Evolutionary conservation across 2,329 filamentous ascomycete species (phyloP).

Genomic region (Trichophyton rubrum): DNA sequence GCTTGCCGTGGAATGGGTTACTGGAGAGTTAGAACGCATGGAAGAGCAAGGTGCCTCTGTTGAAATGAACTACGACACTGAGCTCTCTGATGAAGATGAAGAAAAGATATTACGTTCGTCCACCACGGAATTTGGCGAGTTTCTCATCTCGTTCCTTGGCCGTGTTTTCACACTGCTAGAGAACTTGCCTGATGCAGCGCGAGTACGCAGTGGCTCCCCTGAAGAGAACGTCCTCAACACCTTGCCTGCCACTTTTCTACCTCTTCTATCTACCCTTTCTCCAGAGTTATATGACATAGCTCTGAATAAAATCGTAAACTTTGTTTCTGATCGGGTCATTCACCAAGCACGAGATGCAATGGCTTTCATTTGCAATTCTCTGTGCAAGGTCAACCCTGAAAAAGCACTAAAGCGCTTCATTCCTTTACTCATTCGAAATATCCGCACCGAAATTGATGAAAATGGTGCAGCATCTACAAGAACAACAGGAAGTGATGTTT

Average conservation of each 20-base stretch:
- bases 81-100: slow-evolving; percentile 76
- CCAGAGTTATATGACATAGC: slow-evolving; percentile 88
- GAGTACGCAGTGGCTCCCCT: slow-evolving; percentile 77
- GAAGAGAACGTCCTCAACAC: slow-evolving; percentile 97
- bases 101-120: slow-evolving; percentile 81
- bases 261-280: slow-evolving; percentile 78
- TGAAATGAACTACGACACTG: slow-evolving; percentile 69
- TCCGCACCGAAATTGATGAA: slow-evolving; percentile 91
- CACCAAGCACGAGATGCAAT: slow-evolving; percentile 95
- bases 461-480: slow-evolving; percentile 92
- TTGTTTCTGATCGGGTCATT: slow-evolving; percentile 87
- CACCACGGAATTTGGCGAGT: slow-evolving; percentile 86
- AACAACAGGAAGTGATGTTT: slow-evolving; percentile 82
- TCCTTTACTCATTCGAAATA: slow-evolving; percentile 79
- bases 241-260: slow-evolving; percentile 78
- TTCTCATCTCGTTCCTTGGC: slow-evolving; percentile 77
- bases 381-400: slow-evolving; percentile 90
- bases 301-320: slow-evolving; percentile 80
- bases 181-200: slow-evolving; percentile 81
- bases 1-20: slow-evolving; percentile 85
- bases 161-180: slow-evolving; percentile 92
- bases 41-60: slow-evolving; percentile 76
- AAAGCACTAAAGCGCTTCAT: slow-evolving; percentile 86
- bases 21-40: slow-evolving; percentile 85
- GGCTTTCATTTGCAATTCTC: slow-evolving; percentile 93